A percentile compares a stretch with the other conserved stretches of the same genome.
These are phyloP conservation scores for Amphicarpaea edgeworthii DNA, from an alignment of 306 rosid species.

Conservation along the genomic window DNA sequence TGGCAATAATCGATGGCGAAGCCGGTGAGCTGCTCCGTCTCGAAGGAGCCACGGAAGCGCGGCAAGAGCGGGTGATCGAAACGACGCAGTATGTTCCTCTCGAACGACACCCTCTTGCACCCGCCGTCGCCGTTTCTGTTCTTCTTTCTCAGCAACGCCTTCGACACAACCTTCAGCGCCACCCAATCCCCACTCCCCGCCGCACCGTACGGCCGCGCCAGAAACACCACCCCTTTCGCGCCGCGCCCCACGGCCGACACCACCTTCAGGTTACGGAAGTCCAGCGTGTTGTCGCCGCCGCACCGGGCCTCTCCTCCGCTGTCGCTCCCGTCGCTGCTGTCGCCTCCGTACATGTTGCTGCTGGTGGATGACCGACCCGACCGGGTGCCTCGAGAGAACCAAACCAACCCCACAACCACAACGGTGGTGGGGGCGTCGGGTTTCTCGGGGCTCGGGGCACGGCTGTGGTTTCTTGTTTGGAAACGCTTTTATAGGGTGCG, in stretches of 20 bases:
- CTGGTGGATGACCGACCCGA: too few species aligned
- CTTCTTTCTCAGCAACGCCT: slow-evolving; percentile 60
- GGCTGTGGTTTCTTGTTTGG: background rate
- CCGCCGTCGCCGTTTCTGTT: slow-evolving; percentile 36
- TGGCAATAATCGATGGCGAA: slow-evolving; percentile 83
- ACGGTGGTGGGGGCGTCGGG: background rate
- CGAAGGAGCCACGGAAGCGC: slow-evolving; percentile 62
- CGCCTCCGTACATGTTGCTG: slow-evolving; percentile 49
- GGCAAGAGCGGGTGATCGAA: slow-evolving; percentile 81
- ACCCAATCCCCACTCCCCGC: slow-evolving; percentile 46
- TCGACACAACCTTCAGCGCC: slow-evolving; percentile 81
- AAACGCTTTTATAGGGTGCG: background rate
- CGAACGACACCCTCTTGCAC: slow-evolving; percentile 71
- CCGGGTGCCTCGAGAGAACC: background rate
- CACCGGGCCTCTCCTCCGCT: background rate
- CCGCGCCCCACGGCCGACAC: slow-evolving; percentile 91
- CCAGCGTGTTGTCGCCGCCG: slow-evolving; percentile 31
- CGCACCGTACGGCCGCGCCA: slow-evolving; percentile 41
- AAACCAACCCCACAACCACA: background rate
- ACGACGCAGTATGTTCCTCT: slow-evolving; percentile 68
- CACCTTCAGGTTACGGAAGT: slow-evolving; percentile 58
- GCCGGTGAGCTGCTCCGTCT: slow-evolving; percentile 64
- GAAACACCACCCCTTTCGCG: slow-evolving; percentile 91
- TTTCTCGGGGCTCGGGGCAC: background rate
- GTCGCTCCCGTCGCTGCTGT: background rate